Conservation (phyloP, 2,329 filamentous ascomycete genomes). For the Drechslera avenae region DNA sequence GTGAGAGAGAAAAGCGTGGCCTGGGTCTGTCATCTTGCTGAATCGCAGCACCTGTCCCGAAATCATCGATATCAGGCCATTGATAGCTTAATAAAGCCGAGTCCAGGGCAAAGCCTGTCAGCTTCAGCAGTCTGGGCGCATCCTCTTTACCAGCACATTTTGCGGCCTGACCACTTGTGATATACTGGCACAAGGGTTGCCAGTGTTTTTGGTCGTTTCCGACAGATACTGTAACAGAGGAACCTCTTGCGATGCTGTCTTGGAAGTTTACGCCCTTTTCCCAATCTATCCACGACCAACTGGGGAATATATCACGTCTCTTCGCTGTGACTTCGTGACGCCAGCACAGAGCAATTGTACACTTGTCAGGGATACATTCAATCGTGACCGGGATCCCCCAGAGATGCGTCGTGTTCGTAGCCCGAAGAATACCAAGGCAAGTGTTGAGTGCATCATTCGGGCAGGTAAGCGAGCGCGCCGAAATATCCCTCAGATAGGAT, state of each 20-base stretch:
- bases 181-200: neutral
- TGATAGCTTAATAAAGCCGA: neutral
- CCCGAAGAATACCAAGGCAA: neutral
- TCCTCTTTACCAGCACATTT: neutral
- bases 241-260: neutral
- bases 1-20: neutral
- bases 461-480: neutral
- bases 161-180: neutral
- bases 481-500: neutral
- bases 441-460: neutral
- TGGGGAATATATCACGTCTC: neutral
- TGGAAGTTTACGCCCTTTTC: neutral
- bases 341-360: too few relatives aligned
- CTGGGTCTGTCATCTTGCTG: neutral
- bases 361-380: neutral
- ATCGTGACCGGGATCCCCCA: neutral
- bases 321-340: neutral
- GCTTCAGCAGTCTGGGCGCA: neutral
- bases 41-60: neutral
- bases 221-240: neutral
- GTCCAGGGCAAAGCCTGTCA: neutral
- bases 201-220: too few relatives aligned
- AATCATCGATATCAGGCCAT: neutral
- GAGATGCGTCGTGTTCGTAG: neutral
- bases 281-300: slow-evolving; percentile 4